Evolutionary conservation across 352 stramenopile species (phyloP), one percentile per base, ranked within the genome.

Genomic region (Phytopythium chamaehyphon): DNA sequence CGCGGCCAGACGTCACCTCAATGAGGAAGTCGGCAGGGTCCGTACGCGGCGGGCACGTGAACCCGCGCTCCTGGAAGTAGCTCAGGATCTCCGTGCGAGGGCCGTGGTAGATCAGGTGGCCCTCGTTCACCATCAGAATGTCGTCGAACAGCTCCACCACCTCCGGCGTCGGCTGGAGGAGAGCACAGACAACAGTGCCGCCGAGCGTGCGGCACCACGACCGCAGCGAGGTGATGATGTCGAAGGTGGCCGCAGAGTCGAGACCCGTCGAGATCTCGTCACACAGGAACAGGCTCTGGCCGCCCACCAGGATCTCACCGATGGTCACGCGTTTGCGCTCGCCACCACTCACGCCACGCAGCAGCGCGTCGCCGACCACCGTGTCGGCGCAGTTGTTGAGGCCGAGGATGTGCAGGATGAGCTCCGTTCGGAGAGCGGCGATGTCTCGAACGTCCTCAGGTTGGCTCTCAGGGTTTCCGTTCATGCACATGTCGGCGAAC

Each of bases 111-210:
- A 98, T 81, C 46, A 98, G 61, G 46, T 88, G 71, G 6, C 96
- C 95, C 54, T 97, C 81, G 58, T 95, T 89, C 23, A 99, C 55
- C 57, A 99, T 76, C 24, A 98, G 71, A 12, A 98, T 78, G 53
- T 98, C 81, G 63, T 99, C 96, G 62, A 99, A 98, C 24, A 96
- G 61, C 42, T 85, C 80, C 10, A 96, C 88, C 4, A 95, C 90
- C 68, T 98, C 93, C 1, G 93, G 91, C n/a, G 71, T 63, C 1
- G 59, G 64, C 37, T 72, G 64, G 21, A 64, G 46, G 31, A 67
- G 37, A 12, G 55, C 57, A 36, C 65, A 38, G 18, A 66, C 39
- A 51, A 54, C 53, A 23, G 64, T 57, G 52, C 48, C 84, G 50
- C 19, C 46, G 35, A 54, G 63, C 44, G 46, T 56, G 47, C 46